Evolutionary conservation across 257 asterid species (phyloP).

Genomic region (Penstemon eatonii): DNA sequence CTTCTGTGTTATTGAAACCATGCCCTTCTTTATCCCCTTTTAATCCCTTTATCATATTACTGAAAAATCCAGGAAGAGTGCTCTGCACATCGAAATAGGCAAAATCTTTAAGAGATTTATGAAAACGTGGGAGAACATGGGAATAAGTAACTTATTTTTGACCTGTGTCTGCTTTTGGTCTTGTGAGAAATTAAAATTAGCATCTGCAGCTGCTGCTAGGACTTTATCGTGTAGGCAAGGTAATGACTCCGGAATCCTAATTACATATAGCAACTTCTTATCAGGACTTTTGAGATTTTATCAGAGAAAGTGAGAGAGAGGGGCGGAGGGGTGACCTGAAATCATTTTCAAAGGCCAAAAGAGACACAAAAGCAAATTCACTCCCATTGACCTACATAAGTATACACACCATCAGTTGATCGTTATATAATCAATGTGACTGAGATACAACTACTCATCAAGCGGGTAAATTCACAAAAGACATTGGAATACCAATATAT

Average conservation of each 20-base stretch:
- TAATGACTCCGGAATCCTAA: conserved; percentile 57
- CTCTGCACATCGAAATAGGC: conserved; percentile 43
- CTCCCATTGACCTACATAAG: conserved; percentile 67
- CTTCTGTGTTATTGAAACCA: conserved; percentile 41
- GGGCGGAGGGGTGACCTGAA: conserved; percentile 52
- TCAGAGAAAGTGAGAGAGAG: background rate
- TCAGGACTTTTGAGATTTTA: conserved; percentile 23
- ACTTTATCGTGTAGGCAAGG: conserved; percentile 78
- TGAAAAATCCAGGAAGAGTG: conserved; percentile 59
- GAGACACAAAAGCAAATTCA: conserved; percentile 78
- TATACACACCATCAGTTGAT: conserved; percentile 23
- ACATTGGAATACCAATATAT: conserved; percentile 9
- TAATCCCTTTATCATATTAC: conserved; percentile 75
- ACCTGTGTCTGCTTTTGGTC: conserved; percentile 65
- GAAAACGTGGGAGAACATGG: conserved; percentile 13
- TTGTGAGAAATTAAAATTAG: conserved; percentile 46
- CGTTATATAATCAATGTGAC: conserved; percentile 19
- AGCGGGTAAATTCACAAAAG: background rate
- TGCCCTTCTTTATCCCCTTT: conserved; percentile 64
- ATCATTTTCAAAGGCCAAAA: conserved; percentile 72
- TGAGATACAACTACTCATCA: conserved; percentile 15
- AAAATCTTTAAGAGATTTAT: conserved; percentile 26
- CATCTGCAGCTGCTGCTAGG: conserved; percentile 64
- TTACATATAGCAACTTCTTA: conserved; percentile 25
- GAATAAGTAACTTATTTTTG: conserved; percentile 15